A percentile compares a stretch with the other conserved stretches of the same genome.
phyloP scores from a whole-genome alignment of 1,284 basidiomycete species.

The Grifola frondosa region DNA sequence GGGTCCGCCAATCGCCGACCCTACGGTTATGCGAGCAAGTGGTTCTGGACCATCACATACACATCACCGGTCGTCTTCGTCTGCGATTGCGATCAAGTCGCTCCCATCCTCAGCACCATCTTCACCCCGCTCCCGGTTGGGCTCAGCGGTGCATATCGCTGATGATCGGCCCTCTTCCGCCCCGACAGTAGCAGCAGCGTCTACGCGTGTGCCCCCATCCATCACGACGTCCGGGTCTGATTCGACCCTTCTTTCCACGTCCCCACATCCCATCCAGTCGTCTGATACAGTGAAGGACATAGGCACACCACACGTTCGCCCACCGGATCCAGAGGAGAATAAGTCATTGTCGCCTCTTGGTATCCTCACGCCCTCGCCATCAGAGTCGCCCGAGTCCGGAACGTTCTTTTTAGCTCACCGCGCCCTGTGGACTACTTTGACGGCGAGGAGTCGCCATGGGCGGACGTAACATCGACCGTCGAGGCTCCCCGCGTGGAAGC shows the following conservation, averaged over 20 bases:
- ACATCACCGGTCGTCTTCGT: constrained; percentile 28
- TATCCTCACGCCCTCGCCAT: constrained; percentile 6
- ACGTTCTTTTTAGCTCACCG: constrained; percentile 19
- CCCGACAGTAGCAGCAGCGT: constrained; percentile 9
- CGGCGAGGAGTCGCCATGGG: constrained; percentile 31
- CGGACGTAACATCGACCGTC: constrained; percentile 23
- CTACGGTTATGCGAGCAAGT: not conserved
- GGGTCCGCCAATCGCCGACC: no score
- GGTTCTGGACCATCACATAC: constrained; percentile 3
- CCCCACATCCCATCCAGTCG: not conserved
- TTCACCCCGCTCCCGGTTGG: constrained; percentile 17
- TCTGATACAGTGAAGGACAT: not conserved
- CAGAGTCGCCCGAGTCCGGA: constrained; percentile 17
- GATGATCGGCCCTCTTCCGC: constrained; percentile 12
- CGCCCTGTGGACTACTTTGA: constrained; percentile 26
- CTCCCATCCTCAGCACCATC: constrained; percentile 22
- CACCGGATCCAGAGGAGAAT: no score
- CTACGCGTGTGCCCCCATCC: not conserved
- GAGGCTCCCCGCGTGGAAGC: not conserved
- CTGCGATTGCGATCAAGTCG: constrained; percentile 31
- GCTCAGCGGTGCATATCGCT: constrained; percentile 9
- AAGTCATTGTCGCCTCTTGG: constrained; percentile 3
- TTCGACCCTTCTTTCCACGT: not conserved
- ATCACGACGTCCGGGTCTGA: constrained; percentile 3
- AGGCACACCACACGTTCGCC: constrained; percentile 6